A percentile compares a stretch with the other conserved stretches of the same genome.
phyloP scores from a whole-genome alignment of 495 filamentous ascomycete genomes.

The Hypoxylon fragiforme region DNA sequence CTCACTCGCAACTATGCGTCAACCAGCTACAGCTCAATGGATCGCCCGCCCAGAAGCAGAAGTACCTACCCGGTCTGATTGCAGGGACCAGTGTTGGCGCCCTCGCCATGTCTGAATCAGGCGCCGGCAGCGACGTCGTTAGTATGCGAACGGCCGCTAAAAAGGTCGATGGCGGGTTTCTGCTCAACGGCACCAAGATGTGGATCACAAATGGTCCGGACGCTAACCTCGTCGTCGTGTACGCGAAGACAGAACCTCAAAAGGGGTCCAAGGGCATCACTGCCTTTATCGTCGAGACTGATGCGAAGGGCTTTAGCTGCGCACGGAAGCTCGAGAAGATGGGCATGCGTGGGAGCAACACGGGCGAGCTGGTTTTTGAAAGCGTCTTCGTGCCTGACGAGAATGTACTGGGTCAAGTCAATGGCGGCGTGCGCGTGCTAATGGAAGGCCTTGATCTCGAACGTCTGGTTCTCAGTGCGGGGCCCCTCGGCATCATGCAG shows the following conservation, averaged over 20 bases:
- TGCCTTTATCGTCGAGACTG: constrained; percentile 84
- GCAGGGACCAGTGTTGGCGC: constrained; percentile 83
- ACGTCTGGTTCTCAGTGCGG: constrained; percentile 87
- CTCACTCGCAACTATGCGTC: constrained; percentile 94
- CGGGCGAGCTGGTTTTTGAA: constrained; percentile 91
- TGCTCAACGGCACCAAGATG: constrained; percentile 95
- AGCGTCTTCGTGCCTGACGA: constrained; percentile 85
- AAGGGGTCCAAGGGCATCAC: constrained; percentile 89
- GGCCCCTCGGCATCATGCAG: constrained; percentile 94
- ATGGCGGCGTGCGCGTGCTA: constrained; percentile 83
- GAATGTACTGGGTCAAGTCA: constrained; percentile 78
- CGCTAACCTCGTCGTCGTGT: constrained; percentile 85
- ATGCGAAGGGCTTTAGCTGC: constrained; percentile 76
- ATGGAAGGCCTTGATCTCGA: constrained; percentile 98
- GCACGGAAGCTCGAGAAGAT: constrained; percentile 95
- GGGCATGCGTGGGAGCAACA: constrained; percentile 96
- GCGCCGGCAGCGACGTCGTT: constrained; percentile 90
- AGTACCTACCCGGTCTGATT: constrained; percentile 80
- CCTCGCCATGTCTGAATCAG: constrained; percentile 93
- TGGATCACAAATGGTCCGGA: constrained; percentile 99
- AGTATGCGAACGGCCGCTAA: constrained; percentile 89
- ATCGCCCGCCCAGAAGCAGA: constrained; percentile 72
- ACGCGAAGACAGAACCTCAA: constrained; percentile 88
- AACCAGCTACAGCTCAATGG: constrained; percentile 96
- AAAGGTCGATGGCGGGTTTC: constrained; percentile 79